These are phyloP conservation scores for Mycena leptocephala DNA, from an alignment of 768 basidiomycete species.

Conservation along the genomic window DNA sequence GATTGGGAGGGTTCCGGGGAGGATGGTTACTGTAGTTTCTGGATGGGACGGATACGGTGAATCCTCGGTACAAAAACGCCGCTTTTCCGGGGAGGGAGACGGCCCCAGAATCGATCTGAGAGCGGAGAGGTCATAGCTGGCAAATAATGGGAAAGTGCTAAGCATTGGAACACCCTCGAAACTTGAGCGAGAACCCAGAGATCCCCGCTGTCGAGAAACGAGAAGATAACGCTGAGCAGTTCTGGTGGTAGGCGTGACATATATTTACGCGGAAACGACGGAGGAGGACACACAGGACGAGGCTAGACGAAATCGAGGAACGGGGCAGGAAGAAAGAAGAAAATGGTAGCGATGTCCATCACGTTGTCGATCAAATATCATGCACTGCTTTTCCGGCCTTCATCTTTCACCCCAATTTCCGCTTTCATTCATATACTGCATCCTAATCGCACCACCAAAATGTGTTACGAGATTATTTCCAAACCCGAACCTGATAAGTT, in stretches of 20 bases:
- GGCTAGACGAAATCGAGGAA: too few relatives aligned
- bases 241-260: neutral
- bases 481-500: too few relatives aligned
- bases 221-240: neutral
- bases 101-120: neutral
- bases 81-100: neutral
- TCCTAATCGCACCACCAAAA: too few relatives aligned
- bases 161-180: neutral
- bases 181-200: constrained; percentile 1
- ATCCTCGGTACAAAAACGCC: neutral
- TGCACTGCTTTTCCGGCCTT: too few relatives aligned
- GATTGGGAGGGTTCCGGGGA: neutral
- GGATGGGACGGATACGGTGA: neutral
- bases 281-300: too few relatives aligned
- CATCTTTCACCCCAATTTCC: too few relatives aligned
- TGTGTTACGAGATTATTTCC: too few relatives aligned
- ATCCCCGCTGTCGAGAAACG: neutral
- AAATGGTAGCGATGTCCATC: too few relatives aligned
- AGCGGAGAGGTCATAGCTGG: neutral
- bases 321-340: too few relatives aligned
- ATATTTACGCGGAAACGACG: too few relatives aligned
- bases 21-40: neutral
- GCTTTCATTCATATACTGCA: too few relatives aligned
- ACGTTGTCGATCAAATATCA: too few relatives aligned
- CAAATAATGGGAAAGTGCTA: neutral